Evolutionary conservation across 1,284 basidiomycete genomes (phyloP).

Genomic region (Agroathelia rolfsii): DNA sequence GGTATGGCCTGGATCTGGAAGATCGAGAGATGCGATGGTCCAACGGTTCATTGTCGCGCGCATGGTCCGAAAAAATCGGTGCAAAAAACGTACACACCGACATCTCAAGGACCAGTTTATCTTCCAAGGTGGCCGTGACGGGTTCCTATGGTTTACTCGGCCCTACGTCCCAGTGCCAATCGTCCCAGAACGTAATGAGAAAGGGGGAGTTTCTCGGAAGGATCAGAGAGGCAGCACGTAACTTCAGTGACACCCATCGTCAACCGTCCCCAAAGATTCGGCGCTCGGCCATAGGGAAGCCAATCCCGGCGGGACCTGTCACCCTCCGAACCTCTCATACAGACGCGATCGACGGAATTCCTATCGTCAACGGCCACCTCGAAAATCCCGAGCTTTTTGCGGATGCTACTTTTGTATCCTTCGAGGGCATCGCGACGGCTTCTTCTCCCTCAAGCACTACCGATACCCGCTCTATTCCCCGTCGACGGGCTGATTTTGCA

Average conservation of each 20-base stretch:
- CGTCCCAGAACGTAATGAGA: no score
- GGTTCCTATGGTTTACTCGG: no score
- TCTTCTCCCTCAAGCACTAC: conserved; percentile 57
- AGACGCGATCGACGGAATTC: not conserved
- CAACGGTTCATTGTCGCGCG: no score
- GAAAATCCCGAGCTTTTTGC: no score
- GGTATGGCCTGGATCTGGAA: conserved; percentile 49
- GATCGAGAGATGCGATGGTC: no score
- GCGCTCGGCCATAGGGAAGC: conserved; percentile 43
- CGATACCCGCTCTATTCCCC: conserved; percentile 52
- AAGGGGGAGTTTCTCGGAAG: conserved; percentile 57
- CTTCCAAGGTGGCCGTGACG: no score
- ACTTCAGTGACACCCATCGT: conserved; percentile 52
- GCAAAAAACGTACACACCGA: no score
- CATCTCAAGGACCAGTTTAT: no score
- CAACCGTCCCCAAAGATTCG: conserved; percentile 24
- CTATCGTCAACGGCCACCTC: no score
- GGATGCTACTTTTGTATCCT: no score
- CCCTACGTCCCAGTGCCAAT: no score
- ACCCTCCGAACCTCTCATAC: conserved; percentile 7
- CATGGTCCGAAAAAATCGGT: no score
- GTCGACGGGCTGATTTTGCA: conserved; percentile 53
- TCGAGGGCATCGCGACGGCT: conserved; percentile 36
- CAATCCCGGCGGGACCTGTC: conserved; percentile 27
- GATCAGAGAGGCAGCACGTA: conserved; percentile 50